These are phyloP conservation scores for Apiotrichum domesticum DNA, from an alignment of 1,284 basidiomycete genomes.

Conservation along the genomic window DNA sequence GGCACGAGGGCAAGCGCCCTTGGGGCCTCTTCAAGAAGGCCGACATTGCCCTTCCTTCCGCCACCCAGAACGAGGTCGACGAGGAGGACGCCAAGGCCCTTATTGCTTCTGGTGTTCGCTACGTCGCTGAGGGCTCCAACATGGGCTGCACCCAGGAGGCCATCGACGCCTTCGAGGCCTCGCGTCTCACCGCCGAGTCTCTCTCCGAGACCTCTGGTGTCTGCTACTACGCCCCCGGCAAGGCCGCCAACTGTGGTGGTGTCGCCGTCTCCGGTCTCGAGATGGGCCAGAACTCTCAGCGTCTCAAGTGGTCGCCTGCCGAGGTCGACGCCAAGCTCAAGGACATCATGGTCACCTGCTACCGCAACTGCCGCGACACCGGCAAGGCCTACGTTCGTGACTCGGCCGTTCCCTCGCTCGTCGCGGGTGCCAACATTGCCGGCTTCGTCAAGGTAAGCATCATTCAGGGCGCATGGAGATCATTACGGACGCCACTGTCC, in stretches of 20 bases:
- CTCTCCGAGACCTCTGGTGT: constrained; percentile 27
- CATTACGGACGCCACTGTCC: no score
- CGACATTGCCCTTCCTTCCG: constrained; percentile 69
- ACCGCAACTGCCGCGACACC: constrained; percentile 56
- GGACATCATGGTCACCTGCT: constrained; percentile 68
- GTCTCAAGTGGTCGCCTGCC: constrained; percentile 54
- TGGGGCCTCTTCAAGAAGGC: constrained; percentile 65
- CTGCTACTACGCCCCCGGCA: constrained; percentile 67
- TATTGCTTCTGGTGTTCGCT: constrained; percentile 62
- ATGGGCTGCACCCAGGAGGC: constrained; percentile 68
- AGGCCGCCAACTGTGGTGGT: constrained; percentile 65
- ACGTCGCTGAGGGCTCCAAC: constrained; percentile 74
- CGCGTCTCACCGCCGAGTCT: constrained; percentile 53
- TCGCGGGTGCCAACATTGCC: constrained; percentile 68
- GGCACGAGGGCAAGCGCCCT: constrained; percentile 64
- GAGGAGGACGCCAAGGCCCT: constrained; percentile 65
- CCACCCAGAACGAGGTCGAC: constrained; percentile 70
- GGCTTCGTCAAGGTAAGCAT: constrained; percentile 56
- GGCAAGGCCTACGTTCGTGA: constrained; percentile 60
- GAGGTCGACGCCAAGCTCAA: constrained; percentile 69
- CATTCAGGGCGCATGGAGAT: constrained; percentile 18
- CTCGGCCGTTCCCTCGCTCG: constrained; percentile 56
- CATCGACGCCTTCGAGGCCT: constrained; percentile 65
- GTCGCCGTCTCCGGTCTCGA: constrained; percentile 59
- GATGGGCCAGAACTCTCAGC: constrained; percentile 73